These are phyloP conservation scores for Phellinidium pouzarii DNA, from an alignment of 1,284 basidiomycete species.

Conservation along the genomic window DNA sequence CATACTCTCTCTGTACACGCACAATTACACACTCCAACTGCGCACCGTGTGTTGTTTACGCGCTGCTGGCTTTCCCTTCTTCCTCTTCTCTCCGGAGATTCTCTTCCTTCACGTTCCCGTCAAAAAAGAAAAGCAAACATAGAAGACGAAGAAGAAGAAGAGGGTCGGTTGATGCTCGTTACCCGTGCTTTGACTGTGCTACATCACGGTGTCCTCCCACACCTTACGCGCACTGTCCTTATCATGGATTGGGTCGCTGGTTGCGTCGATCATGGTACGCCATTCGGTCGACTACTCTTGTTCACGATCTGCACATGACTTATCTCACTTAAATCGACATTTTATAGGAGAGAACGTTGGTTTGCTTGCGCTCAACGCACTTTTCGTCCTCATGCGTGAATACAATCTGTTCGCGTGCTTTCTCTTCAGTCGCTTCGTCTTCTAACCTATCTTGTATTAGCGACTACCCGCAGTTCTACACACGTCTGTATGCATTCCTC, in stretches of 20 bases:
- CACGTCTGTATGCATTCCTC: slow-evolving; percentile 85
- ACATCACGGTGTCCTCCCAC: slow-evolving; percentile 80
- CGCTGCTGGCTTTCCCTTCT: slow-evolving; percentile 71
- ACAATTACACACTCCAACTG: slow-evolving; percentile 63
- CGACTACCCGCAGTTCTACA: slow-evolving; percentile 96
- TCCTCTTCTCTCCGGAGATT: slow-evolving; percentile 42
- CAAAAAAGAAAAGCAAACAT: background rate
- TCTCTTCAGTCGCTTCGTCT: background rate
- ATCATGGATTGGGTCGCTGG: slow-evolving; percentile 93
- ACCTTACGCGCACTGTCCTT: slow-evolving; percentile 73
- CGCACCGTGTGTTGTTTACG: slow-evolving; percentile 76
- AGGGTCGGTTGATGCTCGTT: slow-evolving; percentile 38
- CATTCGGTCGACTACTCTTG: background rate
- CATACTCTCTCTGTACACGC: slow-evolving; percentile 67
- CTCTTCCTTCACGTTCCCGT: background rate
- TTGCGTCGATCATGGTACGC: slow-evolving; percentile 76
- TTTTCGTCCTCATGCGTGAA: slow-evolving; percentile 88
- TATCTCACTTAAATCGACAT: background rate
- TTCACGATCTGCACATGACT: background rate
- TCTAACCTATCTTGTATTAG: slow-evolving; percentile 33
- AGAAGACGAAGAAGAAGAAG: slow-evolving; percentile 25
- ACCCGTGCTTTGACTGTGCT: slow-evolving; percentile 71
- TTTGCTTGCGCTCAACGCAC: slow-evolving; percentile 84
- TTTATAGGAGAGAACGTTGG: slow-evolving; percentile 77
- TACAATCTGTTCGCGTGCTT: slow-evolving; percentile 79